phyloP scores from a whole-genome alignment of 2,329 filamentous ascomycete species.

The Fonsecaea erecta region DNA sequence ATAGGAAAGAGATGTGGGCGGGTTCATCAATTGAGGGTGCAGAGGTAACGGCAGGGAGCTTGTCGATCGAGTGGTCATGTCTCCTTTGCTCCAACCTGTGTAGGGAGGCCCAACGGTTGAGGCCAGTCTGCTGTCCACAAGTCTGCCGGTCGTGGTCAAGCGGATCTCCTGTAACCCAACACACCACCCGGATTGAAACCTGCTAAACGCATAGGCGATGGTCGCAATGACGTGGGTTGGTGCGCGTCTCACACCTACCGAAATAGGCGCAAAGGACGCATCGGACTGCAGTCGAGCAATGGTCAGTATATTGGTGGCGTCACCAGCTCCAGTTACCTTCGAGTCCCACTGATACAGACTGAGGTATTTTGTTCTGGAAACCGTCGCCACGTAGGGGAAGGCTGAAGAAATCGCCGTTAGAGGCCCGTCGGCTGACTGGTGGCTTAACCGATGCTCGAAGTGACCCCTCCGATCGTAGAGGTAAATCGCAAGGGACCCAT shows the following conservation, averaged over 20 bases:
- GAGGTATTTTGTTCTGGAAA: conserved; percentile 73
- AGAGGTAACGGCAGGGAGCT: conserved; percentile 41
- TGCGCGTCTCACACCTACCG: conserved; percentile 74
- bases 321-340: conserved; percentile 56
- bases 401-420: conserved; percentile 73
- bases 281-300: conserved; percentile 61
- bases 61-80: conserved; percentile 37
- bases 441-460: conserved; percentile 46
- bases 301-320: neutral
- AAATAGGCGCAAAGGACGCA: conserved; percentile 76
- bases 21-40: conserved; percentile 44
- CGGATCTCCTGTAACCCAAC: conserved; percentile 89
- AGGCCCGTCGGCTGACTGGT: conserved; percentile 63
- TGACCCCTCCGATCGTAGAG: conserved; percentile 44
- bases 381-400: conserved; percentile 77
- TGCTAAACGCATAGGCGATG: conserved; percentile 83
- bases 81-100: conserved; percentile 14
- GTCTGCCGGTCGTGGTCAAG: conserved; percentile 23
- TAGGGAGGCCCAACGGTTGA: conserved; percentile 33
- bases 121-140: conserved; percentile 30
- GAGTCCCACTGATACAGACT: conserved; percentile 71
- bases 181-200: conserved; percentile 79
- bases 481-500: conserved; percentile 75
- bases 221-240: conserved; percentile 71
- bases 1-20: conserved; percentile 70